Percentiles rank a stretch among this genome's conserved stretches.
phyloP scores from a whole-genome alignment of 2,329 filamentous ascomycete species.

The Cyanodermella asteris region DNA sequence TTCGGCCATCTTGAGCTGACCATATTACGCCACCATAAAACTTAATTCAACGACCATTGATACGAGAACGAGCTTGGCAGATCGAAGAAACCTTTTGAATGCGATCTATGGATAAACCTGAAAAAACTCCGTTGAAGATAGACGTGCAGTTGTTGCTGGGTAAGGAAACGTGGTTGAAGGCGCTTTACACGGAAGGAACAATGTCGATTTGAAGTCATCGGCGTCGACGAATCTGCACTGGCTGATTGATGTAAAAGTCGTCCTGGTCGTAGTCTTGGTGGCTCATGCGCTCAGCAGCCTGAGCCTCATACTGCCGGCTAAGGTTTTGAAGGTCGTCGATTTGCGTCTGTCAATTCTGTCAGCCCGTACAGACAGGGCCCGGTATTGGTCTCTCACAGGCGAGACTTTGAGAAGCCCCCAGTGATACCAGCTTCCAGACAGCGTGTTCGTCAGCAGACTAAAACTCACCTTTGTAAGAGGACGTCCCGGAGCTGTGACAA shows the following conservation, averaged over 20 bases:
- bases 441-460: conserved; percentile 6
- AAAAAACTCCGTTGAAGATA: no score
- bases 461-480: conserved; percentile 22
- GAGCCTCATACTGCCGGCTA: conserved; percentile 25
- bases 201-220: no score
- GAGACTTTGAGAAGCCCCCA: conserved; percentile 3
- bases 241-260: conserved; percentile 22
- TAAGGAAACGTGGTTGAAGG: no score
- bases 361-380: background rate
- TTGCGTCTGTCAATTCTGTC: conserved; percentile 24
- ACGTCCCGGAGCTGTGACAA: conserved; percentile 19
- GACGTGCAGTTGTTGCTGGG: no score
- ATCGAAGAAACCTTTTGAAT: no score
- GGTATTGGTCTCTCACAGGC: conserved; percentile 2
- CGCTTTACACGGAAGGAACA: no score
- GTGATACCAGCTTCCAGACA: conserved; percentile 2
- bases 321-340: conserved; percentile 26
- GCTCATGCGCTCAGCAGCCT: conserved; percentile 23
- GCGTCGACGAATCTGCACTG: conserved; percentile 16
- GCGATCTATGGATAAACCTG: no score
- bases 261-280: conserved; percentile 10
- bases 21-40: no score
- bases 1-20: no score
- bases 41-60: no score
- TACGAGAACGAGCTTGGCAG: no score